Evolutionary conservation across 768 basidiomycete species (phyloP).

Genomic region (Lactarius indigo): DNA sequence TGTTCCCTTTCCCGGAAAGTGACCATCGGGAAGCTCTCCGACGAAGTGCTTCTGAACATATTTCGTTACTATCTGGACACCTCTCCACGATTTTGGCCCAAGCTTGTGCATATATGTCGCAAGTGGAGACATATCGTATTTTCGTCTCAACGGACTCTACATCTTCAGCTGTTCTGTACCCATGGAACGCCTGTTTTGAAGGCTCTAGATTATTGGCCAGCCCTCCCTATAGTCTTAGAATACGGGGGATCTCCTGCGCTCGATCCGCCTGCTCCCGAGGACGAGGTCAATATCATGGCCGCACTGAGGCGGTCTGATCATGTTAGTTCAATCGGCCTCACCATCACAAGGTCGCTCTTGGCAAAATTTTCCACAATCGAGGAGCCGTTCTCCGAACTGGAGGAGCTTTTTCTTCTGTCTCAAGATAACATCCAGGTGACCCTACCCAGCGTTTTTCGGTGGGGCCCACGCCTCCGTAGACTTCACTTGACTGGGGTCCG

Average conservation of each 20-base stretch:
- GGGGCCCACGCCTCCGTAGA: not conserved
- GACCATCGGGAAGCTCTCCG: not conserved
- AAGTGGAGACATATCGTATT: not conserved
- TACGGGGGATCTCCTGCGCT: not conserved
- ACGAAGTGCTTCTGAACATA: not conserved
- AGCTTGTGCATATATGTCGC: not conserved
- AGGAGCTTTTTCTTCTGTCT: not conserved
- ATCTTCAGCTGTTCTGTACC: not conserved
- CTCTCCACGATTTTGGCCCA: not conserved
- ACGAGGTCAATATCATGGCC: not conserved
- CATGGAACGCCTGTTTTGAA: not conserved
- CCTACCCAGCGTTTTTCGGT: not conserved
- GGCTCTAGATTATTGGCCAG: not conserved
- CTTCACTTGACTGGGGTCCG: not conserved
- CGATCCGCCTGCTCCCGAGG: not conserved
- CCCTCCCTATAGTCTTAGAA: not conserved
- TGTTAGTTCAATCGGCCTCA: not conserved
- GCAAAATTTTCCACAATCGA: not conserved
- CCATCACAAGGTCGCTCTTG: not conserved
- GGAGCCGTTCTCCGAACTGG: no score
- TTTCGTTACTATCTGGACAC: not conserved
- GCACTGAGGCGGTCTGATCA: not conserved
- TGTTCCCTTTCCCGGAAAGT: not conserved
- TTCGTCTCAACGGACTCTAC: not conserved
- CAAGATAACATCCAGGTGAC: not conserved